Base-by-base conservation (phyloP, 1,284 basidiomycete genomes). In the Pseudomicrostroma phylloplanum region DNA sequence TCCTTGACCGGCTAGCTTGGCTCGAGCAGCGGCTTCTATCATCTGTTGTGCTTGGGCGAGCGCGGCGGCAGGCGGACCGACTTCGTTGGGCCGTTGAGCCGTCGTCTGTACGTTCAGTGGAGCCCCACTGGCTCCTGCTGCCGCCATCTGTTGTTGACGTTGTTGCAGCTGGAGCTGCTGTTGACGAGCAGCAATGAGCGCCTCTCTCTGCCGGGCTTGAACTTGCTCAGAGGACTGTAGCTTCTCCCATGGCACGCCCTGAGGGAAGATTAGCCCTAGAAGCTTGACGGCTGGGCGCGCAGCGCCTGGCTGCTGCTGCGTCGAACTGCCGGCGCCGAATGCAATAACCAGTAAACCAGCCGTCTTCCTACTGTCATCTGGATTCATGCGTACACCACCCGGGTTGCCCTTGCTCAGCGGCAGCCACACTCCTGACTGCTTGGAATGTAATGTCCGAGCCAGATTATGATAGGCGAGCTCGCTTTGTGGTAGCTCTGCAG, bases 231-330 rank as follows among this genome's bases (percentile, higher is more conserved):
- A 25, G 6, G 51, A 23, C 51, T 54, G 51, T 15, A 54, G 51
- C 6, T 21, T 23, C 21, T 54, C 51, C 51, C 51, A 54, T 54
- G 51, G 51, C 51, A 54, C 51, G 6, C 51, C 51, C 15, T 54
- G 19, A 25, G 51, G 21, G 25, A 54, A 54, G 51, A 54, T 54
- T 7, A 54, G 26, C 7, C 51, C 51, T 15, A 54, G 21, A 25
- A 54, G 51, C 30, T 36, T 36, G 30, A 36, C 9, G 9, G 9
- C 9, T 9, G 30, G 30, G 9, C 30, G 30, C 9, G 30, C 30
- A 9, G 30, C 30, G 30, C 30, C 30, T 36, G 30, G 30, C 30
- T 36, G 30, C 30, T 36, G 30, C 30, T 36, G 30, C 30, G 30
- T 36, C 9, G 30, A 36, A 36, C 30, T 36, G 30, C 30, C 30